phyloP scores from a whole-genome alignment of 495 filamentous ascomycete species.

The Aspergillus steynii region DNA sequence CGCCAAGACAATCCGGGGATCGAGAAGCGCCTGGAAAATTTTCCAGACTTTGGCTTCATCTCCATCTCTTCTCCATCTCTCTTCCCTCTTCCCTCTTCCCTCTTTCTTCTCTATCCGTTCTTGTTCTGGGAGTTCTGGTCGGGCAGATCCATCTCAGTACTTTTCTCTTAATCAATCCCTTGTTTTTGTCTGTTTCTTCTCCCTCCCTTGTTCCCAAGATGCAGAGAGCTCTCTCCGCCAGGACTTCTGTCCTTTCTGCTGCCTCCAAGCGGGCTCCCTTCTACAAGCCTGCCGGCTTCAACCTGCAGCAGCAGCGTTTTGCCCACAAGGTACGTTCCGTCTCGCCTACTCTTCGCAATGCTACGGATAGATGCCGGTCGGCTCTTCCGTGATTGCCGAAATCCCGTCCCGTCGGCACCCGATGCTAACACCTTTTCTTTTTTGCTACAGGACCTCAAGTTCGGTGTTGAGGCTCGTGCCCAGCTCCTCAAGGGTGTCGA shows the following conservation, averaged over 20 bases:
- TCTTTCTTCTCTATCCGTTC: conserved; percentile 24
- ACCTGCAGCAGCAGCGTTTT: conserved; percentile 82
- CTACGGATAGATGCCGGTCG: conserved; percentile 7
- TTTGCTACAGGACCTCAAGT: conserved; percentile 82
- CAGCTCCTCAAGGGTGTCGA: conserved; percentile 91
- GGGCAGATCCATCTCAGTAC: conserved; percentile 20
- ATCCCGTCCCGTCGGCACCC: conserved; percentile 5
- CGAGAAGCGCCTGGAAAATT: conserved; percentile 51
- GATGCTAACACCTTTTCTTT: conserved; percentile 22
- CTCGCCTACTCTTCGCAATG: neutral
- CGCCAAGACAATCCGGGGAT: conserved; percentile 49
- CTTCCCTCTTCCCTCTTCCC: conserved; percentile 27
- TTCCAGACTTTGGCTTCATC: conserved; percentile 53
- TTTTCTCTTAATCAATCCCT: conserved; percentile 16
- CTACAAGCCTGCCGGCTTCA: conserved; percentile 54
- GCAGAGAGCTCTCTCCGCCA: conserved; percentile 71
- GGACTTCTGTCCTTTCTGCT: conserved; percentile 71
- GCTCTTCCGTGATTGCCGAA: conserved; percentile 24
- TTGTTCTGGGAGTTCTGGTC: conserved; percentile 37
- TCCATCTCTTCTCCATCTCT: conserved; percentile 20
- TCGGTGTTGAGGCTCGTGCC: conserved; percentile 92
- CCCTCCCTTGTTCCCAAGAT: conserved; percentile 49
- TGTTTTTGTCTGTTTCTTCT: conserved; percentile 24
- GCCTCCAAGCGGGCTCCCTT: conserved; percentile 56
- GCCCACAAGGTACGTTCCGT: conserved; percentile 79